A percentile compares a stretch with the other conserved stretches of the same genome.
These are phyloP conservation scores for Astragalus glycyphyllos DNA, from an alignment of 306 rosid genomes.

Conservation along the genomic window DNA sequence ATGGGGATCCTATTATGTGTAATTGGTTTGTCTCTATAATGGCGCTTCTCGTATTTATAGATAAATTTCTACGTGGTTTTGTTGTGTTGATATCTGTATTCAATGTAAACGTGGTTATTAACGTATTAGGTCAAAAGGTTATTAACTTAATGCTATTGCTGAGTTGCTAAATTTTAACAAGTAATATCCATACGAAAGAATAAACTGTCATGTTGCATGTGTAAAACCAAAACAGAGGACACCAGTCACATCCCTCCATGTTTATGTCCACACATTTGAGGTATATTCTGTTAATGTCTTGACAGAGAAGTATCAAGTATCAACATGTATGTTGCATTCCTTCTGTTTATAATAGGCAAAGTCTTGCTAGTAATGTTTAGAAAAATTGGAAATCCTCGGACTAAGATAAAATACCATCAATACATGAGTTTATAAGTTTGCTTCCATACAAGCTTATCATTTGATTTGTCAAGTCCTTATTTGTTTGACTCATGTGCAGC, in stretches of 20 bases:
- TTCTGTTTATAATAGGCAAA: slow-evolving; percentile 8
- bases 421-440: neutral
- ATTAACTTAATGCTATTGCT: neutral
- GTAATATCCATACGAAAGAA: neutral
- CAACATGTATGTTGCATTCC: slow-evolving; percentile 12
- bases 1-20: neutral
- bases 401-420: slow-evolving; percentile 22
- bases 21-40: neutral
- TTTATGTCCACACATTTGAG: neutral
- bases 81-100: slow-evolving; percentile 7
- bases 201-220: slow-evolving; percentile 11
- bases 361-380: slow-evolving; percentile 12
- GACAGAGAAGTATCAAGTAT: neutral
- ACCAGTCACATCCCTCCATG: slow-evolving; percentile 5
- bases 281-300: neutral
- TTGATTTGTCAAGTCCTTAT: slow-evolving; percentile 8
- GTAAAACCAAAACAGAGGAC: slow-evolving; percentile 14
- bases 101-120: neutral
- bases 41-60: neutral
- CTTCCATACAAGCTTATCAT: slow-evolving; percentile 19
- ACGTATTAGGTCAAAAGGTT: neutral
- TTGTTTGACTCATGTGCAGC: neutral
- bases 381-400: slow-evolving; percentile 3
- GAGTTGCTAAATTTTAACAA: neutral
- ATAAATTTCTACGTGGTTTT: slow-evolving; percentile 2